phyloP scores from a whole-genome alignment of 306 rosid species.

The Prunus mongolica region DNA sequence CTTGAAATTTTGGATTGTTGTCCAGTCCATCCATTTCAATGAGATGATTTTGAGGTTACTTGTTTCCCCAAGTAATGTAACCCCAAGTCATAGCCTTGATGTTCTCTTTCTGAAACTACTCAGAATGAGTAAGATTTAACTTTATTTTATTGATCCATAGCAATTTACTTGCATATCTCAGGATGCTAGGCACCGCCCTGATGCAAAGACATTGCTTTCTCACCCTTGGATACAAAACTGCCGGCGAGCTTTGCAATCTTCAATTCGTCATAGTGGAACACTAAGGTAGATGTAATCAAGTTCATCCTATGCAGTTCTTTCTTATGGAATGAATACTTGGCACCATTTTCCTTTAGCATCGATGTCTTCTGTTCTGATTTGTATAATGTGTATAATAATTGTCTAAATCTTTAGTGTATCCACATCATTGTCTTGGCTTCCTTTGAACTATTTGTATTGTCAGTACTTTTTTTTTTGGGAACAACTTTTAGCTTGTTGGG shows the following conservation, averaged over 20 bases:
- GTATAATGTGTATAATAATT: not conserved
- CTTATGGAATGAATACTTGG: slow-evolving; percentile 11
- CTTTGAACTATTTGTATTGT: not conserved
- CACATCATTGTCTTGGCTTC: not conserved
- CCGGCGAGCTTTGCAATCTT: slow-evolving; percentile 80
- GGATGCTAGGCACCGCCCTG: slow-evolving; percentile 99
- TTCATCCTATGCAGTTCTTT: not conserved
- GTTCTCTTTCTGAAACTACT: not conserved
- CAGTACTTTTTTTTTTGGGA: not conserved
- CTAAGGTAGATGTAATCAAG: slow-evolving; percentile 50
- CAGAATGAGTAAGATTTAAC: not conserved
- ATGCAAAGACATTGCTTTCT: slow-evolving; percentile 90
- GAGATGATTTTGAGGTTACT: not conserved
- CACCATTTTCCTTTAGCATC: not conserved
- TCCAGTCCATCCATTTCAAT: not conserved
- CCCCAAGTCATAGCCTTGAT: not conserved
- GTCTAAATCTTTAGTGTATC: not conserved
- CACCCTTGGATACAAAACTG: slow-evolving; percentile 94
- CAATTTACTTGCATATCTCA: slow-evolving; percentile 37
- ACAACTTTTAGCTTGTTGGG: not conserved
- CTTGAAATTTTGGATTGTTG: not conserved
- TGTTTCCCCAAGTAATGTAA: not conserved
- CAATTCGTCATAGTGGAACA: slow-evolving; percentile 93
- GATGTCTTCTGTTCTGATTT: no score
- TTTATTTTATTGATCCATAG: not conserved